A percentile compares a stretch with the other conserved stretches of the same genome.
phyloP scores from a whole-genome alignment of 1,284 basidiomycete species.

The Microbotryum lychnidis-dioicae region DNA sequence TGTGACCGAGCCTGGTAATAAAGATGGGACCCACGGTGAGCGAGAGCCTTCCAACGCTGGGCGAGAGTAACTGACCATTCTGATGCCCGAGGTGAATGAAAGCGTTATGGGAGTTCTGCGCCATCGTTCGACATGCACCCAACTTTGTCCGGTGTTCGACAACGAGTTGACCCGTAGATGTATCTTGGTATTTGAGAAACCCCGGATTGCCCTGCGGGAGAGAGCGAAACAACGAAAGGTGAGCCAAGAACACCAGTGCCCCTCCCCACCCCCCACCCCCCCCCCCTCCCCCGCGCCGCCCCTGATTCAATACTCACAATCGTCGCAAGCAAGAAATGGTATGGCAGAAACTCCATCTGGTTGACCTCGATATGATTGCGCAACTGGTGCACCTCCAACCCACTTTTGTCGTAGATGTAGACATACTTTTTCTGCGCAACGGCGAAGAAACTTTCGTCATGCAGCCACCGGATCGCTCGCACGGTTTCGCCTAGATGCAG shows the following conservation, averaged over 20 bases:
- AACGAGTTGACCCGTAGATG: slow-evolving; percentile 81
- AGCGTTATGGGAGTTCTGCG: slow-evolving; percentile 84
- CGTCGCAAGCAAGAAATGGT: slow-evolving; percentile 86
- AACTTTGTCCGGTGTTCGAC: slow-evolving; percentile 84
- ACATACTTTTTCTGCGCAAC: slow-evolving; percentile 95
- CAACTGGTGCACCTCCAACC: slow-evolving; percentile 83
- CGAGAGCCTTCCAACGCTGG: background rate
- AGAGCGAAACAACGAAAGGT: background rate
- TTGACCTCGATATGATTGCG: slow-evolving; percentile 78
- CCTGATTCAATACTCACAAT: slow-evolving; percentile 51
- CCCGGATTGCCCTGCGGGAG: slow-evolving; percentile 65
- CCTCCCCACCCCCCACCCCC: too few species aligned
- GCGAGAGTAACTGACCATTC: slow-evolving; percentile 47
- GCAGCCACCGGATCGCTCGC: slow-evolving; percentile 85
- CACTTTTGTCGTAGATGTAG: slow-evolving; percentile 91
- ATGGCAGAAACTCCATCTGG: slow-evolving; percentile 84
- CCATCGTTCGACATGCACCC: slow-evolving; percentile 76
- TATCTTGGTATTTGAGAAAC: slow-evolving; percentile 94
- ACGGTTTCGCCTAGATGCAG: slow-evolving; percentile 83
- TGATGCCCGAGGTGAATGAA: slow-evolving; percentile 90
- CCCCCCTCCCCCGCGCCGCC: too few species aligned
- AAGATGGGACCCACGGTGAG: background rate
- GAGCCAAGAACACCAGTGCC: background rate
- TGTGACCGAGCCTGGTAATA: slow-evolving; percentile 60
- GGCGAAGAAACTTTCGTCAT: slow-evolving; percentile 85